Evolutionary conservation across 768 basidiomycete genomes (phyloP), one percentile per base, ranked within the genome.

Genomic region (Pleurotus tuoliensis): DNA sequence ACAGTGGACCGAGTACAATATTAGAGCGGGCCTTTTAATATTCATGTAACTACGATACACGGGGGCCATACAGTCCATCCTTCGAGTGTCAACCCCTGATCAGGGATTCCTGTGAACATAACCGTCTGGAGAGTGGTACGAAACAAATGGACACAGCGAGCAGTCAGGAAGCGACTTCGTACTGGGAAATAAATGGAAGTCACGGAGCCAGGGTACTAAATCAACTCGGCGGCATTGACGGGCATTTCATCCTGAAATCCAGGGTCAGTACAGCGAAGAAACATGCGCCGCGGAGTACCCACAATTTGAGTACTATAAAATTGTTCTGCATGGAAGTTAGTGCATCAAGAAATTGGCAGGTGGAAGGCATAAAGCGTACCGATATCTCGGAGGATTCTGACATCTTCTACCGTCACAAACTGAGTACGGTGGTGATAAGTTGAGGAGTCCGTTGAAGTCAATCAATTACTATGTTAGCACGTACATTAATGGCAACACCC

Each of bases 401-500:
- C 93, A 69, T 98, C 95, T 63, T 97, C 95, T 51, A 95, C 87
- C 15, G 94, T 96, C 48, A 94, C 92, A 64, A 93, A 93, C 92
- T 93, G 67, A 45, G 61, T 34, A 61, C 37, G 27, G 58, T 55
- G 38, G 44, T 39, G 30, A 58, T 38, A 58, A 61, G 64, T 56
- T 65, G 56, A 56, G 60, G 24, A 61, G 38, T 18, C 34, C 51
- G 57, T 25, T 20, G 16, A 54, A 39, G 50, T 24, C 56, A 53
- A 24, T 20, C 45, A 20, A 30, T 34, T 24, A 34, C 30, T 34
- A 9, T 30, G 30, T 34, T 34, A 34, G 30, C 30, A 74, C 88
- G 43, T 67, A 97, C 95, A 74, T 98, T 99, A 76, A 99, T 98
- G 44, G 97, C 97, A 59, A 98, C 97, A 81, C 96, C 97, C 76